phyloP scores from a whole-genome alignment of 495 filamentous ascomycete species.

The Neurospora sp. region DNA sequence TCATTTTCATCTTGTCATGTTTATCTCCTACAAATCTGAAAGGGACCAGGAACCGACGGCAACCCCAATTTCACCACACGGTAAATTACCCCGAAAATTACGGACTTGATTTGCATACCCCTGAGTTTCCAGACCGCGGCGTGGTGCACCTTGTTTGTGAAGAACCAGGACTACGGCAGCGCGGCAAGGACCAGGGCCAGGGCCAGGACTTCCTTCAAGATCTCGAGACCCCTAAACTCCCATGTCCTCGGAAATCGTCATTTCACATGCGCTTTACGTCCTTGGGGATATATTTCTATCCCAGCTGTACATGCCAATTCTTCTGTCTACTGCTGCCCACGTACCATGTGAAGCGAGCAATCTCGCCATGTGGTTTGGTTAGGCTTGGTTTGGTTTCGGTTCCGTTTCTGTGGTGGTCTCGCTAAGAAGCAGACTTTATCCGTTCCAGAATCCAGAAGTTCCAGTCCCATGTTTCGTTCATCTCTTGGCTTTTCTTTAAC shows the following conservation, averaged over 20 bases:
- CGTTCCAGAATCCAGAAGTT: not conserved
- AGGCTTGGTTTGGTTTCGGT: not conserved
- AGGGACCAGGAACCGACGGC: not conserved
- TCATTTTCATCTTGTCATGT: not conserved
- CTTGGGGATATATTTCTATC: not conserved
- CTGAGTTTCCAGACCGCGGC: not conserved
- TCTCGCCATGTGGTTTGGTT: not conserved
- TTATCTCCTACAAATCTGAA: not conserved
- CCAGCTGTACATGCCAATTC: not conserved
- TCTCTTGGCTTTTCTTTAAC: not conserved
- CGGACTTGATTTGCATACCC: not conserved
- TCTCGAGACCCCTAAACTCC: not conserved
- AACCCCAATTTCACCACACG: not conserved
- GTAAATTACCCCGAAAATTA: not conserved
- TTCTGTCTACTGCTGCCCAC: not conserved
- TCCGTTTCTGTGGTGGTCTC: not conserved
- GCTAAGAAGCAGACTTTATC: not conserved
- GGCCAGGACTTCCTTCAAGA: not conserved
- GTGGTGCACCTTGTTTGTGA: not conserved
- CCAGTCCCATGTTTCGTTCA: not conserved
- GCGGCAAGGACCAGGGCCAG: not conserved
- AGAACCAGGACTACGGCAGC: not conserved
- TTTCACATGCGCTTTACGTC: not conserved
- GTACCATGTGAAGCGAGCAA: not conserved
- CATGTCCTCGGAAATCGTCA: not conserved